A percentile compares a stretch with the other conserved stretches of the same genome.
These are phyloP conservation scores for Xylariaceae sp. DNA, from an alignment of 2,329 filamentous ascomycete genomes.

Conservation along the genomic window DNA sequence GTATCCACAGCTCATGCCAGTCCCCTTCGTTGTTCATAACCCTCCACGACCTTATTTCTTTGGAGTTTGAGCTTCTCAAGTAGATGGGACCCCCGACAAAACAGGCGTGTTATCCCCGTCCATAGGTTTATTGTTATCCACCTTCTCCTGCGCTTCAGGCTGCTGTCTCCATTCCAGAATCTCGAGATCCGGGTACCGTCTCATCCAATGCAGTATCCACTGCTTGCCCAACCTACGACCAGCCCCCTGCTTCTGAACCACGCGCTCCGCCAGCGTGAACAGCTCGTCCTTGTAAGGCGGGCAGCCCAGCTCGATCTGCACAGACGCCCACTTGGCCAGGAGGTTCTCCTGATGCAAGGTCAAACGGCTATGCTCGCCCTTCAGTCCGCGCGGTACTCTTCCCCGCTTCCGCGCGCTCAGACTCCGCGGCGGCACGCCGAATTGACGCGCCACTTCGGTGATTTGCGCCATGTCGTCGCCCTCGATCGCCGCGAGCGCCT, in stretches of 20 bases:
- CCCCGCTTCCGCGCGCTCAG: conserved; percentile 24
- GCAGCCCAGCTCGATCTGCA: conserved; percentile 22
- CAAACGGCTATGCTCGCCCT: conserved; percentile 21
- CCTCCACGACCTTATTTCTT: no score
- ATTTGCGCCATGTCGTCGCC: conserved; percentile 5
- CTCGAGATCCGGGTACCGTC: conserved; percentile 21
- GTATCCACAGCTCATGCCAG: no score
- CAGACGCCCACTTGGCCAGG: conserved; percentile 25
- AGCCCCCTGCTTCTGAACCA: conserved; percentile 18
- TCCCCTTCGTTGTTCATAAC: no score
- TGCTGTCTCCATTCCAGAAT: conserved; percentile 21
- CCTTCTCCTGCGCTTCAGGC: conserved; percentile 1
- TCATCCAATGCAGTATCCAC: conserved; percentile 28
- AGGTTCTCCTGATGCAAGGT: conserved; percentile 24
- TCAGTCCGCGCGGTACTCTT: conserved; percentile 18
- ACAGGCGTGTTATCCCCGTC: background rate
- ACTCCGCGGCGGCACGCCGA: conserved; percentile 24
- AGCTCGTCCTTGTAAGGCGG: conserved; percentile 26
- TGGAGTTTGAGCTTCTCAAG: no score
- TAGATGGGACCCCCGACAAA: no score
- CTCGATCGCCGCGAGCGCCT: conserved; percentile 20
- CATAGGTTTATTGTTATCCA: background rate
- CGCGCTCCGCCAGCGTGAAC: conserved; percentile 22
- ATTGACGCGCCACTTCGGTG: conserved; percentile 21
- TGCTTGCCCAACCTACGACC: conserved; percentile 24